A percentile compares a stretch with the other conserved stretches of the same genome.
These are phyloP conservation scores for Tetramitus jugosus DNA, from an alignment of 208 protist genomes.

Conservation along the genomic window DNA sequence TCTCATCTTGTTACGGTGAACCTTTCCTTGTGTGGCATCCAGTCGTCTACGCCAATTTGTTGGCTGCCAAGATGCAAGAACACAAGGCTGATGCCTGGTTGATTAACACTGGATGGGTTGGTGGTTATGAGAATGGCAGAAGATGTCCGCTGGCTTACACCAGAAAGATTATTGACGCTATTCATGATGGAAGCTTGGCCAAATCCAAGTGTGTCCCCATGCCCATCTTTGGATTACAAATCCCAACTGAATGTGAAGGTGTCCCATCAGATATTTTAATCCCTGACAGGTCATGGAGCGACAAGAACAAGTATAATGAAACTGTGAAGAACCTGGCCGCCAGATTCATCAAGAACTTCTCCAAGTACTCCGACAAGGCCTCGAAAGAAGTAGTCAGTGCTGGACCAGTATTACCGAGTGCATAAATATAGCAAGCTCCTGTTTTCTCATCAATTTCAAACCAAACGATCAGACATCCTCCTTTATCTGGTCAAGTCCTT, in stretches of 20 bases:
- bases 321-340: conserved; percentile 68
- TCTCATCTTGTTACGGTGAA: conserved; percentile 87
- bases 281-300: conserved; percentile 70
- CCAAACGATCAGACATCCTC: too few relatives aligned
- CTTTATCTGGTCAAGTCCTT: too few relatives aligned
- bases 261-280: conserved; percentile 76
- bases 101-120: conserved; percentile 88
- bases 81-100: conserved; percentile 74
- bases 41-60: conserved; percentile 85
- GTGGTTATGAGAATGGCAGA: conserved; percentile 62
- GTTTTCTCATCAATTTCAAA: too few relatives aligned
- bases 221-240: conserved; percentile 71
- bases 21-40: conserved; percentile 90
- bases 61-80: conserved; percentile 77
- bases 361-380: conserved; percentile 67
- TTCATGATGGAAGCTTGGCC: conserved; percentile 79
- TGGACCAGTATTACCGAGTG: too few relatives aligned
- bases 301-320: conserved; percentile 65
- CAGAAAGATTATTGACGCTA: conserved; percentile 85
- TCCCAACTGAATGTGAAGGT: conserved; percentile 58
- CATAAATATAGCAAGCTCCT: too few relatives aligned
- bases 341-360: conserved; percentile 84
- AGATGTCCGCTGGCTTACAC: conserved; percentile 81
- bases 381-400: conserved; percentile 59
- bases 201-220: conserved; percentile 55